These are phyloP conservation scores for Saccharata proteae DNA, from an alignment of 2,329 filamentous ascomycete species.

Conservation along the genomic window DNA sequence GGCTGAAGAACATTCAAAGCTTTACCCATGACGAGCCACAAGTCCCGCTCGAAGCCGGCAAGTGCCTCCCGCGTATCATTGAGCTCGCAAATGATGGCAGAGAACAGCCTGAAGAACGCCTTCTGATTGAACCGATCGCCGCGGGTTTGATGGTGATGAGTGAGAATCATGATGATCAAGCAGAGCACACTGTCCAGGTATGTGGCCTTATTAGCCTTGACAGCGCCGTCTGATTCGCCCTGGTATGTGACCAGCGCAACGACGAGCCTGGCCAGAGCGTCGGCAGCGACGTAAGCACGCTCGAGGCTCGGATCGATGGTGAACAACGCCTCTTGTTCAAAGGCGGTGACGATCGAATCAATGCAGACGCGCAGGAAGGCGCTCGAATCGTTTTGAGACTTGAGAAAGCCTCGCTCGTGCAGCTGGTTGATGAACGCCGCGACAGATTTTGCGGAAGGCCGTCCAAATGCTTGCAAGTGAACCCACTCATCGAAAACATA, in stretches of 20 bases:
- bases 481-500: constrained; percentile 97
- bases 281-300: constrained; percentile 52
- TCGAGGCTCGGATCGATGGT: constrained; percentile 47
- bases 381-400: constrained; percentile 62
- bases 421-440: constrained; percentile 75
- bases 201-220: constrained; percentile 50
- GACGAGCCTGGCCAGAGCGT: constrained; percentile 74
- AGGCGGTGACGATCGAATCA: constrained; percentile 65
- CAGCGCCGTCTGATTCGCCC: constrained; percentile 42
- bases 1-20: constrained; percentile 66
- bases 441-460: constrained; percentile 54
- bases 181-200: constrained; percentile 70
- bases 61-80: constrained; percentile 38
- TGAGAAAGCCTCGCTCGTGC: constrained; percentile 60
- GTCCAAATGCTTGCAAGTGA: constrained; percentile 59
- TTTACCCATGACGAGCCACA: constrained; percentile 60
- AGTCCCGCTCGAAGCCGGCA: constrained; percentile 47
- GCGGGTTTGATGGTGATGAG: constrained; percentile 70
- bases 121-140: constrained; percentile 76
- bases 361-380: constrained; percentile 71
- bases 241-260: constrained; percentile 64
- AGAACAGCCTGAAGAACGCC: constrained; percentile 84
- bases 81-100: constrained; percentile 68
- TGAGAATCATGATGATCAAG: constrained; percentile 68
- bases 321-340: constrained; percentile 56